A percentile compares a stretch with the other conserved stretches of the same genome.
Conservation (phyloP, 2,329 filamentous ascomycete genomes). For the Truncatella angustata region DNA sequence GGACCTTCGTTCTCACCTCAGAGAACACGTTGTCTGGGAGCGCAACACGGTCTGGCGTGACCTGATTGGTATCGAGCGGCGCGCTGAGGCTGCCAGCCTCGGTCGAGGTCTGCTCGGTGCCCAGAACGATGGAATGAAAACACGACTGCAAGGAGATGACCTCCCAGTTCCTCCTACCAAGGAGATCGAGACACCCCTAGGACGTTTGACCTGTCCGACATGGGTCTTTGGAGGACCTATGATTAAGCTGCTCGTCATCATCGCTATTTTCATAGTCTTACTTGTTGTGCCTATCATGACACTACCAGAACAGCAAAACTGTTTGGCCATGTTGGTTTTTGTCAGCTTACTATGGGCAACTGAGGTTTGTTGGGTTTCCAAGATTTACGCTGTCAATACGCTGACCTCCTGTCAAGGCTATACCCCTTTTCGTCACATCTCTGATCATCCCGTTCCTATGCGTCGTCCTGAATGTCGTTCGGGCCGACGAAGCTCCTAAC, state of each 20-base stretch:
- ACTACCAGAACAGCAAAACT: slow-evolving; percentile 89
- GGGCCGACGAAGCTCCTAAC: slow-evolving; percentile 67
- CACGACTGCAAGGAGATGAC: slow-evolving; percentile 82
- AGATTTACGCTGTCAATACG: not conserved
- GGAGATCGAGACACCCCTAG: slow-evolving; percentile 76
- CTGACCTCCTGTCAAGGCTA: slow-evolving; percentile 58
- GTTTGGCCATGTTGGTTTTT: slow-evolving; percentile 87
- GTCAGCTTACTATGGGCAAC: slow-evolving; percentile 96
- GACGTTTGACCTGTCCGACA: slow-evolving; percentile 69
- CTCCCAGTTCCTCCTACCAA: slow-evolving; percentile 60
- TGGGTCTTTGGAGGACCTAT: slow-evolving; percentile 86
- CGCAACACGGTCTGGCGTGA: slow-evolving; percentile 98
- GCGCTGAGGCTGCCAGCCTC: slow-evolving; percentile 89
- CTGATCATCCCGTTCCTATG: slow-evolving; percentile 90
- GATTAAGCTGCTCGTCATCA: slow-evolving; percentile 68
- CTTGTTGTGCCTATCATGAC: slow-evolving; percentile 80
- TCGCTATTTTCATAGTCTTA: slow-evolving; percentile 72
- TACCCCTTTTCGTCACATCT: slow-evolving; percentile 95
- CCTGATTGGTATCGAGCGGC: slow-evolving; percentile 96
- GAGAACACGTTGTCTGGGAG: slow-evolving; percentile 98
- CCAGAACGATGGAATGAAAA: slow-evolving; percentile 64
- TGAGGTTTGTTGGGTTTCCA: slow-evolving; percentile 57
- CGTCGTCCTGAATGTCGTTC: slow-evolving; percentile 81
- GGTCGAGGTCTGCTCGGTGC: slow-evolving; percentile 80
- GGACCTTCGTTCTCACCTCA: slow-evolving; percentile 83